Percentiles rank a stretch among this genome's conserved stretches.
These are phyloP conservation scores for Coemansia asiatica DNA, from an alignment of 192 early-diverging fungal species.

Conservation along the genomic window DNA sequence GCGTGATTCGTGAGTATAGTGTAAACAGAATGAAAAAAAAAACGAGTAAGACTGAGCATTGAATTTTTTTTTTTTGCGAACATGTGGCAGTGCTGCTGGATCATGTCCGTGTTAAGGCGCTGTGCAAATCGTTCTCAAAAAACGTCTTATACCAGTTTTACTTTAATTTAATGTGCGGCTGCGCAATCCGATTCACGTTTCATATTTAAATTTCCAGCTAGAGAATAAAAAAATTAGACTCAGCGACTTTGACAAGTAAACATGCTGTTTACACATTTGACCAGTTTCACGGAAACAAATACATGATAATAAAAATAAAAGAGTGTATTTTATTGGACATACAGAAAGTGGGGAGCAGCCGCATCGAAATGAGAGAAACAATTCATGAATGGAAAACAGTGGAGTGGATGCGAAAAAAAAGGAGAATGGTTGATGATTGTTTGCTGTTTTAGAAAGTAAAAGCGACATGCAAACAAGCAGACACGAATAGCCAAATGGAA, in stretches of 20 bases:
- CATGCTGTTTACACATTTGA: too few relatives aligned
- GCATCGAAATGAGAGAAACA: neutral
- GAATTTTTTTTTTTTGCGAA: neutral
- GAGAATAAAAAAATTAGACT: too few relatives aligned
- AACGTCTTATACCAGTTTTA: too few relatives aligned
- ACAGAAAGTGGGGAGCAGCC: neutral
- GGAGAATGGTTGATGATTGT: neutral
- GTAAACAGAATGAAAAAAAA: neutral
- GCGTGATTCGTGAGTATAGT: neutral
- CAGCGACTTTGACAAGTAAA: too few relatives aligned
- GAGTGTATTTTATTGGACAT: neutral
- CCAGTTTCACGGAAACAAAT: too few relatives aligned
- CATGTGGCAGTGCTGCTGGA: neutral
- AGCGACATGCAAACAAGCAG: neutral
- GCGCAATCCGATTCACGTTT: neutral
- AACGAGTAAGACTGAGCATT: neutral
- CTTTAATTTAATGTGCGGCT: too few relatives aligned
- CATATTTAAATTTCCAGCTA: neutral
- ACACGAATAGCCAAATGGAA: neutral
- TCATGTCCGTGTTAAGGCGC: neutral
- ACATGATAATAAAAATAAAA: neutral
- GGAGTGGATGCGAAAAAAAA: neutral
- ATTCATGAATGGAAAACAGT: neutral
- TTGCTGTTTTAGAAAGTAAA: neutral
- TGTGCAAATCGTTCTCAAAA: neutral